Percentiles rank a stretch among this genome's conserved stretches.
These are phyloP conservation scores for Agrostemma githago DNA, from an alignment of 148 eudicot genomes.

Conservation along the genomic window DNA sequence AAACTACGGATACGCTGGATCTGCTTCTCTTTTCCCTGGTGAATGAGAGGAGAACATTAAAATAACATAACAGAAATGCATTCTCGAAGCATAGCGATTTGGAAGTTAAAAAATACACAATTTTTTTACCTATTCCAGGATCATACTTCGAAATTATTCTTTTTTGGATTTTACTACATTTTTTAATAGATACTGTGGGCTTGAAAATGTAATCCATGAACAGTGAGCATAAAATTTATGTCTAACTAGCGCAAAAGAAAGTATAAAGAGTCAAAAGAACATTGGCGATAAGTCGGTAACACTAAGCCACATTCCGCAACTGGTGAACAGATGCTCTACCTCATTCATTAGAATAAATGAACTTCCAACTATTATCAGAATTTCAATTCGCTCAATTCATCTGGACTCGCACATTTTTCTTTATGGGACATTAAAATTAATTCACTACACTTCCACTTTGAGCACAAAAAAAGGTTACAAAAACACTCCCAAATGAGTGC, in stretches of 20 bases:
- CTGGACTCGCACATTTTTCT: neutral
- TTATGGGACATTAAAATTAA: neutral
- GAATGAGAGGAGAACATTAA: constrained; percentile 9
- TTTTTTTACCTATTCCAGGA: neutral
- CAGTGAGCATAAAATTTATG: neutral
- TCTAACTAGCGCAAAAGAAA: neutral
- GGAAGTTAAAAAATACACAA: neutral
- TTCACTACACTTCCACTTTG: neutral
- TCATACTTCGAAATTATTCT: neutral
- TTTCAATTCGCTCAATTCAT: neutral
- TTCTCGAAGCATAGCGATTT: neutral
- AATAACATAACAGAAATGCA: neutral
- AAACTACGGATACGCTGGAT: constrained; percentile 69
- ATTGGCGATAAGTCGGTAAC: neutral
- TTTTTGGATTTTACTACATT: neutral
- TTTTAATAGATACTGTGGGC: neutral
- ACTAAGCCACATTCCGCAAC: neutral
- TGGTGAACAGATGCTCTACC: neutral
- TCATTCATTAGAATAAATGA: neutral
- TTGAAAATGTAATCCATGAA: neutral
- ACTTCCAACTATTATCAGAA: neutral
- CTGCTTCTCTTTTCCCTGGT: constrained; percentile 80
- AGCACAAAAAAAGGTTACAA: neutral
- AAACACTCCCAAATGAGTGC: neutral
- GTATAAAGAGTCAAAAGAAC: neutral